Base-by-base conservation (phyloP, 257 asterid species). In the Solanum verrucosum region DNA sequence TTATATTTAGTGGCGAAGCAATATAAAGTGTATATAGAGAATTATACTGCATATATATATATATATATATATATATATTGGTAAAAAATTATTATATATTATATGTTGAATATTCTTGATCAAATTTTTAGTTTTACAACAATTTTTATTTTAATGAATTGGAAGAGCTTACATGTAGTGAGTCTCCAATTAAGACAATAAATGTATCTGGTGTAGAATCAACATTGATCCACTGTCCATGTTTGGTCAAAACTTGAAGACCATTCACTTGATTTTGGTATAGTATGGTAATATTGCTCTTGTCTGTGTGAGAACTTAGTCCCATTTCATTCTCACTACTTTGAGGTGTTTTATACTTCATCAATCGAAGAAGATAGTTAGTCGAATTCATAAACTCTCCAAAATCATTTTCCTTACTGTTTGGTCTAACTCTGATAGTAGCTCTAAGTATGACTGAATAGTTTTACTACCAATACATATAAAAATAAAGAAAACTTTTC, bases 171-270 rank as follows among this genome's bases (percentile, higher is more conserved):
- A 92, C 97, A 33, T 34, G 63, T 23, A 93, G 63, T 86, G 90
- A 89, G 9, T 92, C 95, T 67, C 97, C 97, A 15, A 87, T 74
- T 89, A 93, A 90, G 90, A 93, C 93, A 46, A 87, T 46, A 90
- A 93, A 93, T 18, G 93, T 88, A 31, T 92, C 38, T 0, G 73
- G 86, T 18, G 92, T 88, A 59, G 94, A 92, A 9, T 91, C 78
- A 31, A 85, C 91, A 20, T 86, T 29, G 85, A 94, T 92, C 96
- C 95, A 94, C 2, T 89, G 14, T 0, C 93, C 95, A 84, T 92
- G 92, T 89, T 92, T 91, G 11, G 93, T 89, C 63, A 74, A 88
- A 34, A 93, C 49, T 88, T 93, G 90, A n/a, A 93, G 84, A 5
- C 95, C 95, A 3, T 21, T 71, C 0, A 92, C 90, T 38, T 94